Conservation (phyloP, 148 eudicot species). For the Pharnaceum exiguum region DNA sequence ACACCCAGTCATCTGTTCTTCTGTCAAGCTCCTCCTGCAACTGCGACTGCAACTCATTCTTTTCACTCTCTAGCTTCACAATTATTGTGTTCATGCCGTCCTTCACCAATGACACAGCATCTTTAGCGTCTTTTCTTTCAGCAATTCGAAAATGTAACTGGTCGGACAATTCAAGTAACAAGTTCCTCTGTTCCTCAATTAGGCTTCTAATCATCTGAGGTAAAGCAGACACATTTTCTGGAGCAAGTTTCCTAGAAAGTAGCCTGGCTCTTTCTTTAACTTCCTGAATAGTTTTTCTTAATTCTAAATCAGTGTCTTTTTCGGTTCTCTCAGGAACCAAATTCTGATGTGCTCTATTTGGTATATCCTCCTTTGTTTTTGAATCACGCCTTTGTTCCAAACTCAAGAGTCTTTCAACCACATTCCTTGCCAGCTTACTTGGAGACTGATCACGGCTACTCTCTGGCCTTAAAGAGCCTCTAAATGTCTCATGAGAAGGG, state of each 20-base stretch:
- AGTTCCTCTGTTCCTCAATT: constrained; percentile 15
- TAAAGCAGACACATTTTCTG: constrained; percentile 10
- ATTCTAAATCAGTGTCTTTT: constrained; percentile 11
- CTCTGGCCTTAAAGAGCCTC: constrained; percentile 12
- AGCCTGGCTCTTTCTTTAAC: constrained; percentile 12
- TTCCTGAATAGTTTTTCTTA: constrained; percentile 14
- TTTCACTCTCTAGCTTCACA: constrained; percentile 17
- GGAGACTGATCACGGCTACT: constrained; percentile 26
- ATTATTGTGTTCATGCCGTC: constrained; percentile 11
- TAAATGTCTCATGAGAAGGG: constrained; percentile 12
- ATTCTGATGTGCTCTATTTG: neutral
- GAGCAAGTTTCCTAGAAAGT: constrained; percentile 15
- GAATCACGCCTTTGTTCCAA: constrained; percentile 23
- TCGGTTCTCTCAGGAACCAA: neutral
- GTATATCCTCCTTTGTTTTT: neutral
- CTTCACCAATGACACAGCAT: constrained; percentile 7
- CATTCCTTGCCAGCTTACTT: constrained; percentile 27
- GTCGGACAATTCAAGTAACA: constrained; percentile 16
- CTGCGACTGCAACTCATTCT: constrained; percentile 14
- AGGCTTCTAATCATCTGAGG: constrained; percentile 11
- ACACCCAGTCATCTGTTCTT: constrained; percentile 19
- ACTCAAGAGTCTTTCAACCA: constrained; percentile 28
- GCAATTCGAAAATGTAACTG: constrained; percentile 22
- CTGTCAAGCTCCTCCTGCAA: constrained; percentile 19
- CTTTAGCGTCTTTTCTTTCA: constrained; percentile 19